These are phyloP conservation scores for Anethum foeniculum DNA, from an alignment of 140 eudicot genomes.

Conservation along the genomic window DNA sequence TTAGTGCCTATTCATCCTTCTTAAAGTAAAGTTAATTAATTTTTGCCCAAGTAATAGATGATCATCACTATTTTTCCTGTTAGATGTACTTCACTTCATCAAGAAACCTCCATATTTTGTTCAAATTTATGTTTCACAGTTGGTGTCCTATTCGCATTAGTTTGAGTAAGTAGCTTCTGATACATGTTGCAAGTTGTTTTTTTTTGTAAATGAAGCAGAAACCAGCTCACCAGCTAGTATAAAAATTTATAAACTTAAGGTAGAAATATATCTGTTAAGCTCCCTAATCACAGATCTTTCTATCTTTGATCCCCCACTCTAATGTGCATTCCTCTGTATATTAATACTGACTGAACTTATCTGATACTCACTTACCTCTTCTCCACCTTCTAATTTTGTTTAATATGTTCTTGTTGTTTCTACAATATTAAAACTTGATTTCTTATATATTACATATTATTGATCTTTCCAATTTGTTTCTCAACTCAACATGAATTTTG, in stretches of 20 bases:
- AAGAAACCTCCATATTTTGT: neutral
- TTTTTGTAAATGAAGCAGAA: neutral
- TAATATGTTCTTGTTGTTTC: neutral
- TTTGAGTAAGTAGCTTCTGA: neutral
- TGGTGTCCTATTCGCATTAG: neutral
- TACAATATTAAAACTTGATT: neutral
- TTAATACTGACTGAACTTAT: neutral
- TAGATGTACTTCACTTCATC: neutral
- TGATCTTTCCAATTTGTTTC: slow-evolving; percentile 1
- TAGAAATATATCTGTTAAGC: neutral
- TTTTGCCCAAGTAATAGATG: neutral
- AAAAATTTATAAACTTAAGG: neutral
- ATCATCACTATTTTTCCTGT: neutral
- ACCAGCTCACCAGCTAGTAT: neutral
- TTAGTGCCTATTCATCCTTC: slow-evolving; percentile 22
- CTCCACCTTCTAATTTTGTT: neutral
- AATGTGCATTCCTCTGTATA: neutral
- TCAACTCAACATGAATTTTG: neutral
- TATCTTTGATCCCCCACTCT: neutral
- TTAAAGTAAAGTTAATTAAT: neutral
- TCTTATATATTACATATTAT: neutral
- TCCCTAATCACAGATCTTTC: neutral
- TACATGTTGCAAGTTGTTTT: neutral
- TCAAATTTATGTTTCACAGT: neutral
- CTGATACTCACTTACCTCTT: neutral